phyloP scores from a whole-genome alignment of 2,329 filamentous ascomycete genomes.

The Dendryphion nanum region DNA sequence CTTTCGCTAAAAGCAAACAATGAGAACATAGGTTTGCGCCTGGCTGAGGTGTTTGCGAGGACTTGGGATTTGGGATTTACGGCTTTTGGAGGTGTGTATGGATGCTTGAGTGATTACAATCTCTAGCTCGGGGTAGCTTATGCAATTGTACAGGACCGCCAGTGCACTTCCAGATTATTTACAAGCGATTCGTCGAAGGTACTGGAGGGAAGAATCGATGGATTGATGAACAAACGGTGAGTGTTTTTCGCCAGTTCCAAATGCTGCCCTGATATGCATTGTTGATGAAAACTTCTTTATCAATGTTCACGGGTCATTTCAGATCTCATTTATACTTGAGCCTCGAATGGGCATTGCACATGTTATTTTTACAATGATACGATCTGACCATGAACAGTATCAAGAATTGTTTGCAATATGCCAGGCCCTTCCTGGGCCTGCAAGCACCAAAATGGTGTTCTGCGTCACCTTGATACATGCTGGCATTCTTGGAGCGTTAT shows the following conservation, averaged over 20 bases:
- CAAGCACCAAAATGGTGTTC: conserved; percentile 69
- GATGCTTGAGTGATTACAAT: neutral
- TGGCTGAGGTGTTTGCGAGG: conserved; percentile 24
- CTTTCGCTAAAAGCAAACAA: conserved; percentile 19
- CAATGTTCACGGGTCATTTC: too few relatives aligned
- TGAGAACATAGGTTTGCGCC: conserved; percentile 18
- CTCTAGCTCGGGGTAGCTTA: neutral
- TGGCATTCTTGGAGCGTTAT: conserved; percentile 57
- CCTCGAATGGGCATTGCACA: neutral
- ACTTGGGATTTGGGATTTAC: conserved; percentile 64
- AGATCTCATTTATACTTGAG: too few relatives aligned
- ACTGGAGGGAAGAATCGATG: conserved; percentile 53
- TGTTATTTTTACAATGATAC: neutral
- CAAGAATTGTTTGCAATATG: conserved; percentile 70
- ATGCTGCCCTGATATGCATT: too few relatives aligned
- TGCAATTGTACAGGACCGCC: conserved; percentile 53
- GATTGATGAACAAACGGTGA: conserved; percentile 68
- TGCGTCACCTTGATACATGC: conserved; percentile 65
- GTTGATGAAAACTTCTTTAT: too few relatives aligned
- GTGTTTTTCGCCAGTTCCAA: too few relatives aligned
- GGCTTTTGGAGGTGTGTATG: too few relatives aligned
- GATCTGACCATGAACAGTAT: conserved; percentile 56
- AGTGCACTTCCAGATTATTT: conserved; percentile 68
- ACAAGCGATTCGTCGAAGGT: conserved; percentile 58
- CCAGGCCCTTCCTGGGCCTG: conserved; percentile 67